A percentile compares a stretch with the other conserved stretches of the same genome.
These are phyloP conservation scores for Aspergillus homomorphus DNA, from an alignment of 495 filamentous ascomycete species.

Conservation along the genomic window DNA sequence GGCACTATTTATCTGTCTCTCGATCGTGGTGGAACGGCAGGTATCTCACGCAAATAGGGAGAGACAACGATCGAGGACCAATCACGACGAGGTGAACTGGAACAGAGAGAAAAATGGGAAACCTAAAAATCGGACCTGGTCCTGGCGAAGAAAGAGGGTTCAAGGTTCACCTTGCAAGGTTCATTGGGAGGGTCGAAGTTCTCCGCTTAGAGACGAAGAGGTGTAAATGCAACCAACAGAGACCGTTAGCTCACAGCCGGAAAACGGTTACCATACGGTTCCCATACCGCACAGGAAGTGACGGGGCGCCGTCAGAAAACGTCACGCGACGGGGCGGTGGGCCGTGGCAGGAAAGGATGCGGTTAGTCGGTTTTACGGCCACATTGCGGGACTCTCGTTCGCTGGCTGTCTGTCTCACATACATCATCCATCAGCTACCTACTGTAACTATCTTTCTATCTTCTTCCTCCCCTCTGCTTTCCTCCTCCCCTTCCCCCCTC, in stretches of 20 bases:
- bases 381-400: constrained; percentile 10
- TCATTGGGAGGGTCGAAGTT: neutral
- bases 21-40: neutral
- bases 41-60: neutral
- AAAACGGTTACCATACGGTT: constrained; percentile 27
- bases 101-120: constrained; percentile 3
- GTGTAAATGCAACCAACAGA: constrained; percentile 20
- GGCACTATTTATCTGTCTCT: neutral
- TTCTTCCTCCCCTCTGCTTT: neutral
- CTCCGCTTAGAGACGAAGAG: neutral
- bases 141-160: neutral
- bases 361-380: constrained; percentile 25
- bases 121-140: constrained; percentile 10
- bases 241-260: constrained; percentile 24
- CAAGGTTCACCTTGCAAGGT: too few species aligned
- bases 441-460: constrained; percentile 15
- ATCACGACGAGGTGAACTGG: neutral
- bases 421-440: constrained; percentile 40
- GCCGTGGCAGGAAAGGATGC: constrained; percentile 40
- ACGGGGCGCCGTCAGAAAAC: constrained; percentile 37
- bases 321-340: constrained; percentile 42
- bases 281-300: constrained; percentile 15
- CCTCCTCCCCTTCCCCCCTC: constrained; percentile 9
- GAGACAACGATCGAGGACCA: neutral
- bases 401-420: constrained; percentile 25